Evolutionary conservation across 2,329 filamentous ascomycete species (phyloP).

Genomic region (Alternaria conjuncta): DNA sequence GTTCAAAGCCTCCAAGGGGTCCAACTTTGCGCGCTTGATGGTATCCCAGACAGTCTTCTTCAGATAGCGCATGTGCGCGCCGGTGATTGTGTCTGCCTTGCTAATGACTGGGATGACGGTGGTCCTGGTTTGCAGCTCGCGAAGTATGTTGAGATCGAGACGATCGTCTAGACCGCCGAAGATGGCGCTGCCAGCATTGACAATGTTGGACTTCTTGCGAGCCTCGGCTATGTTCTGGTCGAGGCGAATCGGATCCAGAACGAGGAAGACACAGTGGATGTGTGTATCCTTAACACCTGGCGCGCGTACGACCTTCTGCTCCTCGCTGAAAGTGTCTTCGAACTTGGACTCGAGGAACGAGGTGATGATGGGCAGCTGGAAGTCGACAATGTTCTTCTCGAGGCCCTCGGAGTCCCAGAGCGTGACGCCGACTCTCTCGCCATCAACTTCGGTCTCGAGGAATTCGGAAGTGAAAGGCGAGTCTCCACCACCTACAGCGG

Average conservation of each 20-base stretch:
- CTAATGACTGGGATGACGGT: constrained; percentile 94
- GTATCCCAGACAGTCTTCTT: constrained; percentile 91
- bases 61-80: constrained; percentile 88
- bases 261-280: constrained; percentile 92
- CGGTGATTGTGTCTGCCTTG: constrained; percentile 97
- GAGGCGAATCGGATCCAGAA: constrained; percentile 86
- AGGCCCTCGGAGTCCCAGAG: constrained; percentile 96
- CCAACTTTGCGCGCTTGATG: constrained; percentile 82
- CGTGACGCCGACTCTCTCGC: constrained; percentile 88
- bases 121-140: constrained; percentile 88
- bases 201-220: constrained; percentile 62
- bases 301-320: constrained; percentile 95
- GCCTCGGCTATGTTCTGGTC: constrained; percentile 77
- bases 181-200: constrained; percentile 54
- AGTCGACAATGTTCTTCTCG: constrained; percentile 92
- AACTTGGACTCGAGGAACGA: constrained; percentile 97
- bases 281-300: constrained; percentile 95
- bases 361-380: constrained; percentile 90
- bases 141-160: constrained; percentile 88
- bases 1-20: constrained; percentile 85
- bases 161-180: constrained; percentile 82
- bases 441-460: constrained; percentile 92
- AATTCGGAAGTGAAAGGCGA: constrained; percentile 81
- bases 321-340: constrained; percentile 94
- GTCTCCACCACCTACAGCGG: constrained; percentile 53